Evolutionary conservation across 2,329 filamentous ascomycete species (phyloP), one percentile per base, ranked within the genome.

Genomic region (Balansia obtecta): DNA sequence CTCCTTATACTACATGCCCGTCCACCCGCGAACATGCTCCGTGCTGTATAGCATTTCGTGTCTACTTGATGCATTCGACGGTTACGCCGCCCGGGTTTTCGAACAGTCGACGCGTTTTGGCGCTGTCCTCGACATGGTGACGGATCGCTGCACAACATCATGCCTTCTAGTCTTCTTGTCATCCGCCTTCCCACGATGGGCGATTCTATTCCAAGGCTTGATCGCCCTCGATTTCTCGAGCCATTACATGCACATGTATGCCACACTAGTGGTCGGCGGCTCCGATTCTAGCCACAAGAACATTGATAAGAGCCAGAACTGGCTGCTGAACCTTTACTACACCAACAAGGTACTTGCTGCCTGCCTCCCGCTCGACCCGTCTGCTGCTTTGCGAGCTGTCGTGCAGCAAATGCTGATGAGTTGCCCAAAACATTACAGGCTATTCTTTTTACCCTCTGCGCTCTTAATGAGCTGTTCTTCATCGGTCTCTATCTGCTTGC

Each of bases 211-310:
- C 77, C 93, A 98, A 73, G 81, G 85, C 43, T 72, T 98, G 63
- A 95, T 98, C 67, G 86, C 85, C 50, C 72, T 98, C 60, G 93
- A 98, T 68, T 77, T 98, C 56, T 86, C 93, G 30, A 95, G 89
- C 66, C 93, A 98, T 69, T 98, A 97, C 66, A 91, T 97, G 75
- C 93, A 98, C 72, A 98, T 98, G 93, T 97, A 95, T 65, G 88
- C 90, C 12, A 95, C 89, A 1, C 73, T 96, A 61, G 83, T 84
- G 56, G 93, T 95, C 81, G 88, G 86, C 49, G 88, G 88, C 49
- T 77, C 80, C 49, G 79, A 82, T 59, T 87, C 71, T 56, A 84
- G 89, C 72, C 93, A 98, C 73, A 98, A 98, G 81, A 90, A 86
- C 60, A 83, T 98, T 48, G 88, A 95, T 64, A 84, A 86, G 68